phyloP scores from a whole-genome alignment of 306 rosid genomes.

The Macrotyloma uniflorum region DNA sequence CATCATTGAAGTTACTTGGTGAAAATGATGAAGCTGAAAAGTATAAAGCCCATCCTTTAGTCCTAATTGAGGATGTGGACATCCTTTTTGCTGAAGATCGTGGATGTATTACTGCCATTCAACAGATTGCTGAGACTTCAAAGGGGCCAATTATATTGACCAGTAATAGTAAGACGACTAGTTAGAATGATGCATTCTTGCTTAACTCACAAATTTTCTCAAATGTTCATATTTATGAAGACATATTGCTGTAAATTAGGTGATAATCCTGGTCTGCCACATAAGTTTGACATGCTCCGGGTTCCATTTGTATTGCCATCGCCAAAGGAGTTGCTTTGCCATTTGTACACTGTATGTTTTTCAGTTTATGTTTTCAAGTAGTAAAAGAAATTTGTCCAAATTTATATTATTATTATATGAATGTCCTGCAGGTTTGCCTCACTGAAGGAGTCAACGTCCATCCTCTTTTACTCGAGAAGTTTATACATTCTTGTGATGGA shows the following conservation, averaged over 20 bases:
- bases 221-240: conserved; percentile 13
- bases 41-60: conserved; percentile 56
- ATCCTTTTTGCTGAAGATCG: conserved; percentile 84
- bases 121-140: conserved; percentile 79
- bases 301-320: conserved; percentile 68
- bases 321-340: conserved; percentile 68
- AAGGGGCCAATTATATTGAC: conserved; percentile 92
- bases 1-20: conserved; percentile 41
- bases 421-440: conserved; percentile 73
- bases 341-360: conserved; percentile 66
- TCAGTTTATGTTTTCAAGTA: conserved; percentile 34
- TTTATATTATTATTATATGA: conserved; percentile 20
- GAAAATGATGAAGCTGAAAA: conserved; percentile 40
- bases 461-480: conserved; percentile 65
- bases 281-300: conserved; percentile 58
- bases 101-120: conserved; percentile 86
- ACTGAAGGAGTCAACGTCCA: conserved; percentile 63
- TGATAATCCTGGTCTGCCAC: conserved; percentile 73
- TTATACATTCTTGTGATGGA: conserved; percentile 65
- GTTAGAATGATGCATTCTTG: conserved; percentile 29
- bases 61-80: conserved; percentile 92
- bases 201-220: conserved; percentile 36
- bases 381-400: neutral
- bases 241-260: conserved; percentile 61
- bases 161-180: conserved; percentile 80